phyloP scores from a whole-genome alignment of 176 grass and related monocot genomes.

The Rhynchospora pubera region DNA sequence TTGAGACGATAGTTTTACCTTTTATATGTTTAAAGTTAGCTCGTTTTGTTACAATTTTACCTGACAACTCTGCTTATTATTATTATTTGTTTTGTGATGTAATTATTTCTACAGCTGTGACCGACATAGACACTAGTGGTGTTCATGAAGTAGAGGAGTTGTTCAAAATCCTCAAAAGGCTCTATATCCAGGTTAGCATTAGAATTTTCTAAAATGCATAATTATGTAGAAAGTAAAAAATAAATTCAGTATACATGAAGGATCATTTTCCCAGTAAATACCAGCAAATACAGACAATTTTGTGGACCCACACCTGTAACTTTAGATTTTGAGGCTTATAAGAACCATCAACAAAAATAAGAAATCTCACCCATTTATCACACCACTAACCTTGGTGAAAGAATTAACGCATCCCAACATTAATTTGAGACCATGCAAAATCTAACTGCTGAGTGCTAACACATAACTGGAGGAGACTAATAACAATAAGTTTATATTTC shows the following conservation, averaged over 20 bases:
- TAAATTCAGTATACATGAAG: neutral
- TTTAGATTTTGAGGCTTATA: neutral
- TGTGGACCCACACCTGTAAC: neutral
- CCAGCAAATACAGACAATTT: neutral
- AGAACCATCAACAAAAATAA: neutral
- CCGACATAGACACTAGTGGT: conserved; percentile 63
- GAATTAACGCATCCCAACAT: neutral
- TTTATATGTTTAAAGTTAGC: neutral
- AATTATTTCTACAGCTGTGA: conserved; percentile 49
- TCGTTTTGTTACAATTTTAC: neutral
- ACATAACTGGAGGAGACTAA: neutral
- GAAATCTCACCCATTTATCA: neutral
- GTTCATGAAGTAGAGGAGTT: conserved; percentile 53
- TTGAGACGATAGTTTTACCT: neutral
- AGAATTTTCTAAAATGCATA: neutral
- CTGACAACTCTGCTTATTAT: neutral
- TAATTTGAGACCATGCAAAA: neutral
- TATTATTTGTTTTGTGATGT: neutral
- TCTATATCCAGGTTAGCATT: conserved; percentile 43
- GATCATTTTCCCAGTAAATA: neutral
- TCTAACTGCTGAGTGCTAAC: neutral
- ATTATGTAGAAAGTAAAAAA: neutral
- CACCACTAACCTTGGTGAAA: neutral
- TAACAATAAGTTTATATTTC: neutral
- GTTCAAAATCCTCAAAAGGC: conserved; percentile 40